Percentiles rank a stretch among this genome's conserved stretches.
Conservation (phyloP, 331 rosid genomes). For the Malus hybrid region DNA sequence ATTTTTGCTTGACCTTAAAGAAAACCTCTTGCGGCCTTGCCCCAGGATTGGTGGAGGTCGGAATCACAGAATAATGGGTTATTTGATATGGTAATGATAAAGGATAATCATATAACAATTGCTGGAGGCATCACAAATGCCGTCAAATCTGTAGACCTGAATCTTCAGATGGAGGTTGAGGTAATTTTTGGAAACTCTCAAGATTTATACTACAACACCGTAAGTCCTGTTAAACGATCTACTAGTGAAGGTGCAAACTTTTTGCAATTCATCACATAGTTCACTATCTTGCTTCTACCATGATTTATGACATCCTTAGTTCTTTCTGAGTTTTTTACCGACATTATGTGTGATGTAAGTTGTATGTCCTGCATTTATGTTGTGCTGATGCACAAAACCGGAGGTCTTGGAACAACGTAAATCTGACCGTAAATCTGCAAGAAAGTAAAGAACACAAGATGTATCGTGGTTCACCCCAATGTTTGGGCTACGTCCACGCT, state of each 20-base stretch:
- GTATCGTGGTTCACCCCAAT: no score
- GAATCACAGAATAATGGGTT: conserved; percentile 81
- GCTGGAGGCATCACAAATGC: conserved; percentile 75
- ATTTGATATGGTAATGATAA: conserved; percentile 91
- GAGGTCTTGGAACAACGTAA: no score
- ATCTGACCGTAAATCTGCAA: no score
- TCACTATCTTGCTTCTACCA: background rate
- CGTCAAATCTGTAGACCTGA: conserved; percentile 57
- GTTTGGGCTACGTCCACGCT: no score
- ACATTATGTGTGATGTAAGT: background rate
- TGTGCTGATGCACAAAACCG: background rate
- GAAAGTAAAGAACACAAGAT: no score
- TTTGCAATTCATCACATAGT: background rate
- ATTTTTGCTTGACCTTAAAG: conserved; percentile 1
- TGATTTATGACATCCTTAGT: background rate
- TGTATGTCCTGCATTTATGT: background rate
- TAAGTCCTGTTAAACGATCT: background rate
- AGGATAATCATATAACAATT: conserved; percentile 82
- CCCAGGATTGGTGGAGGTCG: conserved; percentile 58
- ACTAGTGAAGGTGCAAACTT: background rate
- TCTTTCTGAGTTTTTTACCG: background rate
- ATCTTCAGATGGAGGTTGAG: conserved; percentile 79
- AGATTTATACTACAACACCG: background rate
- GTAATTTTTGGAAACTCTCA: conserved; percentile 19
- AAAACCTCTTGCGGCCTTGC: background rate